These are phyloP conservation scores for Ophiostoma sp. DNA, from an alignment of 2,329 filamentous ascomycete species.

Conservation along the genomic window DNA sequence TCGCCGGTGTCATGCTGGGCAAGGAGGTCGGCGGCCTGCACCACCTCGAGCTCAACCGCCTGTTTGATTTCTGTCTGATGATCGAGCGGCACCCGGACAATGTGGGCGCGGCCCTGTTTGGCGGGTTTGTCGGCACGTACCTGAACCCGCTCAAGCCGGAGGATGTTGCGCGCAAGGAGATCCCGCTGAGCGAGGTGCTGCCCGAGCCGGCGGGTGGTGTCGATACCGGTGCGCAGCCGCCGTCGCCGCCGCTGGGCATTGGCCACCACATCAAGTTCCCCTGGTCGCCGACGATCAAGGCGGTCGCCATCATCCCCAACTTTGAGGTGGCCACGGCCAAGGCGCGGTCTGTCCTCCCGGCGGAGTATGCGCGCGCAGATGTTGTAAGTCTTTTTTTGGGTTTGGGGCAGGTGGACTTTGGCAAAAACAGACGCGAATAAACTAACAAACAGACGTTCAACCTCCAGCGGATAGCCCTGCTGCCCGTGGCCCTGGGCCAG, in stretches of 20 bases:
- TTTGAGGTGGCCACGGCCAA: constrained; percentile 95
- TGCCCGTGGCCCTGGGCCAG: constrained; percentile 83
- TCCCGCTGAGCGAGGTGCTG: constrained; percentile 88
- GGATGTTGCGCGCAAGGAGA: constrained; percentile 85
- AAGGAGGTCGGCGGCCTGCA: constrained; percentile 80
- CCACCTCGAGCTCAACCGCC: constrained; percentile 66
- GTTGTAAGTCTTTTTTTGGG: constrained; percentile 66
- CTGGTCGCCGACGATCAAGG: constrained; percentile 94
- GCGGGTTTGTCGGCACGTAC: constrained; percentile 95
- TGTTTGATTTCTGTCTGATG: constrained; percentile 97
- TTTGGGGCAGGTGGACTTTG: no score
- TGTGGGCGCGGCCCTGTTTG: constrained; percentile 89
- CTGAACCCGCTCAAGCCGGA: constrained; percentile 85
- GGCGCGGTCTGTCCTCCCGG: constrained; percentile 78
- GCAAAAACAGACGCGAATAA: no score
- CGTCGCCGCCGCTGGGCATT: constrained; percentile 84
- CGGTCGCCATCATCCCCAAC: constrained; percentile 89
- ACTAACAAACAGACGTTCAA: constrained; percentile 65
- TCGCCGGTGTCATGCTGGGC: constrained; percentile 87
- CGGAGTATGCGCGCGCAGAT: constrained; percentile 71
- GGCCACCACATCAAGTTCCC: constrained; percentile 94
- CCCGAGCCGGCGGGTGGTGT: constrained; percentile 84
- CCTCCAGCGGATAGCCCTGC: constrained; percentile 83
- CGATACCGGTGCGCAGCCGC: constrained; percentile 81
- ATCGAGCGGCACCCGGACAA: constrained; percentile 94